Conservation (phyloP, 345 rosid species). For the Linum usitatissimum region DNA sequence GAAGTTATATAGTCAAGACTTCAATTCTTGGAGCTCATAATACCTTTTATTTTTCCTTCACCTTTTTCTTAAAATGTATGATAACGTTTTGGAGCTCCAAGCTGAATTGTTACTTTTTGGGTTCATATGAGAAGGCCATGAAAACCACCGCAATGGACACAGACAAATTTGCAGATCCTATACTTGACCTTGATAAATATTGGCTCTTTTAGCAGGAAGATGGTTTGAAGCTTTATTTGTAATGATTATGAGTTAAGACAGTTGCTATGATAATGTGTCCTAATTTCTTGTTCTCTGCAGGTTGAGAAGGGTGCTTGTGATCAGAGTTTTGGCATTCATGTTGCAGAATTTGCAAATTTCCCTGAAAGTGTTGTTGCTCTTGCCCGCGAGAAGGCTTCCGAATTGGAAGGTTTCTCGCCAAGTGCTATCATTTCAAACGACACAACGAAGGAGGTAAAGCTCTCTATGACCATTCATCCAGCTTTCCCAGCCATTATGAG, state of each 20-base stretch:
- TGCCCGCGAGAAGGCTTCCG: constrained; percentile 91
- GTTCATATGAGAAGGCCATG: too few species aligned
- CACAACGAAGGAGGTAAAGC: constrained; percentile 32
- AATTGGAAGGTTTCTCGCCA: constrained; percentile 89
- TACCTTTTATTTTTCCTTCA: too few species aligned
- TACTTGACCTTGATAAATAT: too few species aligned
- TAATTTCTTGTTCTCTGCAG: constrained; percentile 22
- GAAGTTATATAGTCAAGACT: too few species aligned
- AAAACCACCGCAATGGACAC: too few species aligned
- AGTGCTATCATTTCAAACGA: constrained; percentile 35
- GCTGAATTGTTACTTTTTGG: too few species aligned
- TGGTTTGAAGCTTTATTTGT: too few species aligned
- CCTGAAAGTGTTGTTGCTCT: constrained; percentile 88
- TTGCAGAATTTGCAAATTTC: constrained; percentile 94
- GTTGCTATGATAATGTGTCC: neutral
- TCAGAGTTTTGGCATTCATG: constrained; percentile 98
- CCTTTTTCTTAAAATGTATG: too few species aligned
- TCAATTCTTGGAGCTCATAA: too few species aligned
- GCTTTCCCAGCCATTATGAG: neutral
- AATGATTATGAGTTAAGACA: neutral
- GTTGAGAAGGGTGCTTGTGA: constrained; percentile 95
- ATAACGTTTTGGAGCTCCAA: too few species aligned
- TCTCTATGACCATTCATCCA: neutral
- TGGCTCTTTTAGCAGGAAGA: too few species aligned
- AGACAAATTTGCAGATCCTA: too few species aligned